Evolutionary conservation across 2,329 filamentous ascomycete genomes (phyloP).

Genomic region (Talaromyces verruculosus): DNA sequence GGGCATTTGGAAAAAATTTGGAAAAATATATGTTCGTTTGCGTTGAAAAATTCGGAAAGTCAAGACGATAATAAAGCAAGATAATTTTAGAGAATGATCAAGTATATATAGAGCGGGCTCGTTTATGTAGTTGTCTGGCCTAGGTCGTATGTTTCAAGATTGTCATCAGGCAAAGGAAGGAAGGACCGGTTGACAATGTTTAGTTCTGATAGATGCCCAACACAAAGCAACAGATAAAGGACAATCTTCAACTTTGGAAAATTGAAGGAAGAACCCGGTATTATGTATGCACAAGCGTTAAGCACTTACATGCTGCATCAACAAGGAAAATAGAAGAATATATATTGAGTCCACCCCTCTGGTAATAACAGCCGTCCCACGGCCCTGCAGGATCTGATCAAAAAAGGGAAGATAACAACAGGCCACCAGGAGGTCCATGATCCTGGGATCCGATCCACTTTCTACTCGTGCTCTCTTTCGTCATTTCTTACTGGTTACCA

Average conservation of each 20-base stretch:
- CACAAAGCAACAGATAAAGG: not conserved
- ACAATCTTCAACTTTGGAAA: not conserved
- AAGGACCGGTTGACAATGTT: not conserved
- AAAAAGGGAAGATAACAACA: not conserved
- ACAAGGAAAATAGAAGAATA: not conserved
- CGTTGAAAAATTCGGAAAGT: not conserved
- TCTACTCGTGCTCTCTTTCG: not conserved
- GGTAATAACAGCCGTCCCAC: not conserved
- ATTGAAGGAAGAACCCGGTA: too few species aligned
- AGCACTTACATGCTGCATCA: not conserved
- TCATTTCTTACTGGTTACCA: constrained; percentile 14
- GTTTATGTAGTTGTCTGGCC: not conserved
- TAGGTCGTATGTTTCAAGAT: not conserved
- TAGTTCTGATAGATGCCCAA: not conserved
- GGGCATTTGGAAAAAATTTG: not conserved
- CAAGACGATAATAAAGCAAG: not conserved
- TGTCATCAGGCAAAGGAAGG: not conserved
- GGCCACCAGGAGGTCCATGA: not conserved
- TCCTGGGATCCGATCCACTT: constrained; percentile 10
- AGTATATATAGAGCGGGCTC: not conserved
- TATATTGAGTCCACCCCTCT: not conserved
- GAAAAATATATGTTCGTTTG: not conserved
- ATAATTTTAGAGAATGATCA: not conserved
- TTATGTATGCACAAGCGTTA: constrained; percentile 4
- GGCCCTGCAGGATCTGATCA: constrained; percentile 3